Conservation (phyloP, 169 alveolate genomes). For the Eimeria nieschulzi region DNA sequence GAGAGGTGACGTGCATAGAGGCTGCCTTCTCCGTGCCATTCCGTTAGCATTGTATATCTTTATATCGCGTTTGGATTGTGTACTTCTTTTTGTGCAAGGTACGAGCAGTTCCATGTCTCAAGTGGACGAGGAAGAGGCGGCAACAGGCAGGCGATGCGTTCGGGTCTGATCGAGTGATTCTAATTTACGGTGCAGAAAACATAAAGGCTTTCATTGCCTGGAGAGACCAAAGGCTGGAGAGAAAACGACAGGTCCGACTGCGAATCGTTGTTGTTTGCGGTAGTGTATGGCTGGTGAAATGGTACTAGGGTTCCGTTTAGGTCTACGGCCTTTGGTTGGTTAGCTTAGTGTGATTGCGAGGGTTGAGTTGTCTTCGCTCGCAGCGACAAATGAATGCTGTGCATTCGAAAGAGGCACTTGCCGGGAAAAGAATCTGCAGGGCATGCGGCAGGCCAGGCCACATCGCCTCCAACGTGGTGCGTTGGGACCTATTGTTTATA, state of each 20-base stretch:
- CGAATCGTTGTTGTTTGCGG: neutral
- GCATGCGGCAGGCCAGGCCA: conserved; percentile 90
- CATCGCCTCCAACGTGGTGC: conserved; percentile 89
- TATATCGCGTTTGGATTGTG: neutral
- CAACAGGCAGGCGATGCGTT: conserved; percentile 83
- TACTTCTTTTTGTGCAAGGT: conserved; percentile 12
- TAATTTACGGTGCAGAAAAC: conserved; percentile 88
- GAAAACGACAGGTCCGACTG: conserved; percentile 47
- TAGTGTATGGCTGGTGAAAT: neutral
- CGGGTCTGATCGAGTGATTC: conserved; percentile 85
- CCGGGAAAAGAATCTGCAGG: conserved; percentile 85
- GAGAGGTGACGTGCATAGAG: neutral
- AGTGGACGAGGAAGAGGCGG: conserved; percentile 88
- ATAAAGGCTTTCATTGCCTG: conserved; percentile 82
- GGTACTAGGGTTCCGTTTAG: neutral
- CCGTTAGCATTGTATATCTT: too few species aligned
- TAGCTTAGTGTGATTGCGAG: neutral
- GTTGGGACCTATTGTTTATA: neutral
- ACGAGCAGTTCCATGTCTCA: conserved; percentile 83
- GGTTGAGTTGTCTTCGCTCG: neutral
- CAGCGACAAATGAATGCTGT: conserved; percentile 60
- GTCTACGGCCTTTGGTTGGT: neutral
- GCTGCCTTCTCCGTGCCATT: neutral
- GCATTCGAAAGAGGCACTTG: conserved; percentile 73
- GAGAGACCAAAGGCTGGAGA: conserved; percentile 83